phyloP scores from a whole-genome alignment of 805 yeast genomes.

The Metschnikowia anglica region DNA sequence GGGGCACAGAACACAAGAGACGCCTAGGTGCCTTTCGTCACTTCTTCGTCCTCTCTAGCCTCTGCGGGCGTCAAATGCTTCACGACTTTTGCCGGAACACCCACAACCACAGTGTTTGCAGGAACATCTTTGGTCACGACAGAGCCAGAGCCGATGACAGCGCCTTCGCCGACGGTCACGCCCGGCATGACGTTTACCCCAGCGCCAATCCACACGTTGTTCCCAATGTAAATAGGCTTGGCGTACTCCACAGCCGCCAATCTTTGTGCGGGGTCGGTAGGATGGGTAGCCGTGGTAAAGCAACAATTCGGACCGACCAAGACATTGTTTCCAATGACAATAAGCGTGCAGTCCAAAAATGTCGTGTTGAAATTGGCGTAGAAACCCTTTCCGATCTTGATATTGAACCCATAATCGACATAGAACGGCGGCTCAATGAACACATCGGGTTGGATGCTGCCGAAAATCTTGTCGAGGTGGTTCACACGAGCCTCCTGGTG shows the following conservation, averaged over 20 bases:
- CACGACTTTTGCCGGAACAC: conserved; percentile 57
- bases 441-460: conserved; percentile 41
- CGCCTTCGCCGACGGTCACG: conserved; percentile 60
- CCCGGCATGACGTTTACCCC: conserved; percentile 59
- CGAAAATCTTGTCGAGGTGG: conserved; percentile 45
- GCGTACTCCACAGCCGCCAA: conserved; percentile 51
- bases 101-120: conserved; percentile 55
- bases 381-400: conserved; percentile 53
- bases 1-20: too few relatives aligned
- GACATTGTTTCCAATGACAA: conserved; percentile 59
- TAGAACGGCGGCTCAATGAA: conserved; percentile 58
- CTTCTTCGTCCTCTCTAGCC: conserved; percentile 9
- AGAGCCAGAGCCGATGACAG: conserved; percentile 66
- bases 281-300: conserved; percentile 64
- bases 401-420: conserved; percentile 69
- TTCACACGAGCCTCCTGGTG: conserved; percentile 37
- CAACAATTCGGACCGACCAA: conserved; percentile 63
- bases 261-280: conserved; percentile 49
- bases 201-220: conserved; percentile 69
- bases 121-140: conserved; percentile 62
- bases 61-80: conserved; percentile 27
- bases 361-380: conserved; percentile 58
- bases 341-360: conserved; percentile 58
- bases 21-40: not conserved
- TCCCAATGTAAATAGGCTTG: conserved; percentile 56